These are phyloP conservation scores for Soucietia sequanensis DNA, from an alignment of 805 yeast genomes.

Conservation along the genomic window DNA sequence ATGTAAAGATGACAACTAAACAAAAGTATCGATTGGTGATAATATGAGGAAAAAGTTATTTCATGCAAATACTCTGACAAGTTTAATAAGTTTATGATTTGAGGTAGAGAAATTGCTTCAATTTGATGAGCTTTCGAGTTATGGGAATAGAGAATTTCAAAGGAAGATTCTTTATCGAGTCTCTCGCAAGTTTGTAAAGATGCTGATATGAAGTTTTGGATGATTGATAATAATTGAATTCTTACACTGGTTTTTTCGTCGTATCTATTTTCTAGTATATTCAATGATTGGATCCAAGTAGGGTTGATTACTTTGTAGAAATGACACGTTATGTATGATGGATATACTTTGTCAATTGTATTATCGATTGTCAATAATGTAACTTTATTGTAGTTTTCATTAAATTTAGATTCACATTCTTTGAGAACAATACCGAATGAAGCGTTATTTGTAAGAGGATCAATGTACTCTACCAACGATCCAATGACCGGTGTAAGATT, in stretches of 20 bases:
- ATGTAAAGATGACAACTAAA: slow-evolving; percentile 27
- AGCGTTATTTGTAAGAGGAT: slow-evolving; percentile 11
- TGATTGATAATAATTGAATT: slow-evolving; percentile 14
- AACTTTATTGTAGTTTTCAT: slow-evolving; percentile 29
- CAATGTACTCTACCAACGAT: slow-evolving; percentile 36
- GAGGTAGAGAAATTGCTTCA: slow-evolving; percentile 12
- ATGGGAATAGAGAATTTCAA: slow-evolving; percentile 24
- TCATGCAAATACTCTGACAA: neutral
- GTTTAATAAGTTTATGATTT: slow-evolving; percentile 12
- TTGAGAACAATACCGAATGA: slow-evolving; percentile 38
- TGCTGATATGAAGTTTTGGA: slow-evolving; percentile 24
- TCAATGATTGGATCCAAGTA: slow-evolving; percentile 14
- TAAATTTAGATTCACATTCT: slow-evolving; percentile 30
- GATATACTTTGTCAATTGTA: slow-evolving; percentile 22
- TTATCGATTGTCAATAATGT: slow-evolving; percentile 33
- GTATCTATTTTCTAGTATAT: slow-evolving; percentile 20
- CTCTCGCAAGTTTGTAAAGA: slow-evolving; percentile 10
- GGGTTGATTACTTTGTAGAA: slow-evolving; percentile 22
- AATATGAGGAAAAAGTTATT: slow-evolving; percentile 14
- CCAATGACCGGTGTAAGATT: slow-evolving; percentile 18
- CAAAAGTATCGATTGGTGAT: slow-evolving; percentile 27
- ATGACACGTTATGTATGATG: slow-evolving; percentile 31
- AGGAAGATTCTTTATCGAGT: slow-evolving; percentile 6
- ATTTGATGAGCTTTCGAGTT: slow-evolving; percentile 12
- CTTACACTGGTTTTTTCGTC: slow-evolving; percentile 18